These are phyloP conservation scores for Lentinula sp. DNA, from an alignment of 768 basidiomycete genomes.

Conservation along the genomic window DNA sequence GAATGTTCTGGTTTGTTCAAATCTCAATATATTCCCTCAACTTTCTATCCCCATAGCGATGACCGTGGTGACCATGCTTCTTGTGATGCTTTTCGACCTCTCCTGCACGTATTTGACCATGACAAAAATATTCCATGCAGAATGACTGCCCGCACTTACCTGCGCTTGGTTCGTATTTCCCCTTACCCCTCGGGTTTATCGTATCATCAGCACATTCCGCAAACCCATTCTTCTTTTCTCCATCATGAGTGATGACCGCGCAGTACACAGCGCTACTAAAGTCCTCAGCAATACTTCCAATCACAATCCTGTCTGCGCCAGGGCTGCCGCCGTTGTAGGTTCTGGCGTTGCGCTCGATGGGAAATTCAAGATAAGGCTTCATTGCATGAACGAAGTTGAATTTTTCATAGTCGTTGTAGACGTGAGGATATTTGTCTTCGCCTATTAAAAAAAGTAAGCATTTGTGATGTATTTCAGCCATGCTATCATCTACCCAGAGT, in stretches of 20 bases:
- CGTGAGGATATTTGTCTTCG: slow-evolving; percentile 9
- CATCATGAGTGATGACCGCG: slow-evolving; percentile 8
- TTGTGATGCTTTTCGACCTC: not conserved
- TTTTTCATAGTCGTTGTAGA: slow-evolving; percentile 9
- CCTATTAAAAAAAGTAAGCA: not conserved
- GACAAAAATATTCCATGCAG: not conserved
- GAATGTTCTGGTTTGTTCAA: not conserved
- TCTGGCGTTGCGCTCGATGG: not conserved
- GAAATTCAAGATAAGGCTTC: slow-evolving; percentile 7
- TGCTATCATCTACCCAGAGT: not conserved
- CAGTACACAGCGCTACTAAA: slow-evolving; percentile 6
- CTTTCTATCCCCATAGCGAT: not conserved
- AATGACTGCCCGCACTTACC: not conserved
- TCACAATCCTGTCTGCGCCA: slow-evolving; percentile 21
- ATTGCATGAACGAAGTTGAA: slow-evolving; percentile 7
- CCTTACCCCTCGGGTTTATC: slow-evolving; percentile 2
- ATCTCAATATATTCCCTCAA: not conserved
- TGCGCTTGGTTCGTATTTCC: not conserved
- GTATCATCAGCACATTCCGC: slow-evolving; percentile 8
- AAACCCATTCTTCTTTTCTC: slow-evolving; percentile 5
- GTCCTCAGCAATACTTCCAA: slow-evolving; percentile 6
- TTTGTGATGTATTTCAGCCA: not conserved
- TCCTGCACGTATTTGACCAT: not conserved
- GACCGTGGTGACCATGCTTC: not conserved
- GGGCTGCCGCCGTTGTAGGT: slow-evolving; percentile 19